Conservation (phyloP, 306 rosid genomes). For the Quercus berberidifolia region DNA sequence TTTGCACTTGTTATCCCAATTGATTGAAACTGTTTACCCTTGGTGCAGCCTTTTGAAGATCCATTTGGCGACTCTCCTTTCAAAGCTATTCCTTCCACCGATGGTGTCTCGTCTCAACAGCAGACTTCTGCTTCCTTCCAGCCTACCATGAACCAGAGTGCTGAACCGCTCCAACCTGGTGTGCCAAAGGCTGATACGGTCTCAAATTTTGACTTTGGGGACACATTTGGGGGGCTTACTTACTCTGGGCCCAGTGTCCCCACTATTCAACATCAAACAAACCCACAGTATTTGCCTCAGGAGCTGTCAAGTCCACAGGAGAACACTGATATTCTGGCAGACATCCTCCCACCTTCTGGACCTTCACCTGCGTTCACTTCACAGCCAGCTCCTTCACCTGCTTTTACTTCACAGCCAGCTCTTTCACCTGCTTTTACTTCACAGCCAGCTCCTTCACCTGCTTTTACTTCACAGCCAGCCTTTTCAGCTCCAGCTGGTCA, state of each 20-base stretch:
- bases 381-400: too few species aligned
- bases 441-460: conserved; percentile 43
- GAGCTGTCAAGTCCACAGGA: conserved; percentile 43
- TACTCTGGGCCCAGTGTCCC: conserved; percentile 41
- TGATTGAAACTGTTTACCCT: conserved; percentile 20
- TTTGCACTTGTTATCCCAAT: background rate
- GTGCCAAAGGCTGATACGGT: conserved; percentile 36
- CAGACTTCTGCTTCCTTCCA: conserved; percentile 22
- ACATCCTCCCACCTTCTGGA: conserved; percentile 70
- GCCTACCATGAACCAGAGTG: conserved; percentile 18
- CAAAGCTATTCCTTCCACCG: conserved; percentile 63
- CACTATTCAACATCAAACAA: conserved; percentile 35
- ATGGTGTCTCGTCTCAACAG: conserved; percentile 46
- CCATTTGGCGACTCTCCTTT: conserved; percentile 94
- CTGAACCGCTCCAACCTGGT: conserved; percentile 38
- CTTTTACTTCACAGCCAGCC: conserved; percentile 38
- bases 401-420: too few species aligned
- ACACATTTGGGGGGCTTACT: conserved; percentile 54
- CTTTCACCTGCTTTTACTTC: conserved; percentile 21
- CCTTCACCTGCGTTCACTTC: conserved; percentile 11
- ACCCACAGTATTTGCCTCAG: conserved; percentile 38
- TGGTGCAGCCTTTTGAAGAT: conserved; percentile 67
- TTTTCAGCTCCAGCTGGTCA: conserved; percentile 47
- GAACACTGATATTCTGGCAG: conserved; percentile 68
- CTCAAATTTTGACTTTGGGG: conserved; percentile 51